Base-by-base conservation (phyloP, 2,329 filamentous ascomycete species). In the Botrytis pseudocinerea region DNA sequence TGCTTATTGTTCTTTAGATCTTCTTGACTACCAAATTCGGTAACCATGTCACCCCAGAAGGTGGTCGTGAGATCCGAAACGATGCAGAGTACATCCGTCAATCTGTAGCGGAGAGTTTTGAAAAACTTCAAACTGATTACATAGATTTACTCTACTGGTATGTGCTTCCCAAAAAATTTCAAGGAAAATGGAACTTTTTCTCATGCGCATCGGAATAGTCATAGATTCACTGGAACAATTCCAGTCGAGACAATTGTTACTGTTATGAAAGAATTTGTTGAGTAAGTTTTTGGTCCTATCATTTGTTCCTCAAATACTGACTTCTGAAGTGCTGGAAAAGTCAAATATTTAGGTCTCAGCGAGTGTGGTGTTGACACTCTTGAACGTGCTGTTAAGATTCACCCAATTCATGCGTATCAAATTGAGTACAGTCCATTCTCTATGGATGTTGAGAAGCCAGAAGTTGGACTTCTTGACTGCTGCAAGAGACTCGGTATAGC, bases 331-430 rank as follows among this genome's bases (percentile, higher is more conserved):
- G 84, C 86, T 75, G 87, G 87, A 73, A 88, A 88, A 78, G 86
- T 89, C 79, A 85, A 84, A 71, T 81, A 88, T 78, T 80, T 90
- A 14, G 88, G 88, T n/a, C 77, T 90, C 8, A 87, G 83, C 5
- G 87, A 88, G 76, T 82, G 84, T 73, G 83, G 83, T 12, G 84
- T 85, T 4, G 78, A 81, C 6, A 85, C 86, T 0, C 81, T 90
- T 54, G 84, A 85, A n/a, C 84, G 87, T 12, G 87, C 85, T 16
- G 79, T 82, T 76, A 83, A 84, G 59, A 78, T 89, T 25, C 82
- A 82, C 69, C 85, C 84, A 57, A 82, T 89, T 75, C 78, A 84
- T 6, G 85, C 85, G 1, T 81, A 86, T 14, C 87, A 89, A 78
- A 81, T 88, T 62, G 86, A 89, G 76, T 87, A 87, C 80, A 84